Evolutionary conservation across 2,329 filamentous ascomycete species (phyloP), one percentile per base, ranked within the genome.

Genomic region (Ophiostoma tasmaniense): DNA sequence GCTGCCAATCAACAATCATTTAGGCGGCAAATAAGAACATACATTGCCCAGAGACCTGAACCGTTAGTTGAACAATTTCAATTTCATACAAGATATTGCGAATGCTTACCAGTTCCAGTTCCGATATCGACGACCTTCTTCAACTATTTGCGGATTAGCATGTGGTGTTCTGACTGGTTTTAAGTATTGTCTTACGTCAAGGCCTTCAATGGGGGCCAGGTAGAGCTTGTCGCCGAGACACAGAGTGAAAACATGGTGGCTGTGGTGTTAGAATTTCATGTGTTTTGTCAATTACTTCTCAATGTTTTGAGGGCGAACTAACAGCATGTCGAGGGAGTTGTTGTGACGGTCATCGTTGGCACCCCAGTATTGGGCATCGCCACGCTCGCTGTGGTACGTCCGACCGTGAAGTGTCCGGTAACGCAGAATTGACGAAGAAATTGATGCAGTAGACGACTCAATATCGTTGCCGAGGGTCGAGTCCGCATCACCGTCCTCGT

Each of bases 281-380:
- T 7, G 20, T 45, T 45, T 45, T 20, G 17, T n/a, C 6, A 6
- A 4, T 4, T 45, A 7, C 8, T 5, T 17, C 42, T 7, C 17
- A 45, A 20, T 7, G 17, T 5, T 45, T 45, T 0, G n/a, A 5
- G 2, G 5, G 42, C 17, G 30, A 35, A 37, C 70, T 70, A 68
- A 75, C 73, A 70, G 73, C 67, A 79, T 74, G 25, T 79, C 77
- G 71, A 77, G 73, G 0, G 74, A 72, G 22, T 78, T 74, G n/a
- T 71, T 76, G 52, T 77, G 76, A 28, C 67, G 70, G 33, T 76
- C 75, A 66, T 79, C 77, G 50, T 78, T 78, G 11, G 74, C 68
- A 8, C 69, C 71, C 76, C 76, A 77, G 66, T 77, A 77, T 52
- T 75, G 71, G 14, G 74, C 73, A 8, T 67, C 50, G 20, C 73